Base-by-base conservation (phyloP, 1,284 basidiomycete species). In the Sparassis latifolia region DNA sequence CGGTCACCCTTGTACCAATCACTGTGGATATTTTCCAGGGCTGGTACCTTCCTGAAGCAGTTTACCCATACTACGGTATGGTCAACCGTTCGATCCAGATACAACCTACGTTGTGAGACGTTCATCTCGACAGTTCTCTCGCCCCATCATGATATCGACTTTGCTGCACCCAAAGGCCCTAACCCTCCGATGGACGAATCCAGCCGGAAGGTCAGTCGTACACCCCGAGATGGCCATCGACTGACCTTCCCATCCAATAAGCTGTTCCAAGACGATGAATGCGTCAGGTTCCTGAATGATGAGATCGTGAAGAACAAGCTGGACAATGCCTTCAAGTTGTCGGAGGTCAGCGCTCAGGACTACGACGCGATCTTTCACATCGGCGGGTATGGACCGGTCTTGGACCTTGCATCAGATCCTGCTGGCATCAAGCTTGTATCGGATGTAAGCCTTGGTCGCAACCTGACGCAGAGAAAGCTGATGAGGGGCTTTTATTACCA, bases 311-410 rank as follows among this genome's bases (percentile, higher is more conserved):
- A 78, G 55, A 50, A 62, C 12, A 80, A 86, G 64, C 64, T 89
- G 42, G 75, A 75, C 29, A 72, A 71, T 45, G 80, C 86, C 3
- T 79, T 82, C 66, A 79, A 75, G 65, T 71, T 92, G 45, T 69
- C 74, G 1, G 78, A 83, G 1, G 75, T 91, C 58, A 73, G 78
- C 47, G 68, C 66, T 2, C 64, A 69, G 9, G 80, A 86, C 56
- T 92, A 87, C 61, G 82, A 77, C 50, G 89, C 82, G 10, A 71
- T 92, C 54, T 92, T 89, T 68, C 88, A 89, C 63, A 75, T 86
- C 47, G 89, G 89, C 42, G 89, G 82, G 32, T 84, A 87, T 60
- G 85, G 85, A 2, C 85, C 86, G 10, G 77, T 84, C 43, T 69
- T 89, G 42, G 87, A 89, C 64, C 73, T 90, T 29, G 66, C 86